Percentiles rank a stretch among this genome's conserved stretches.
Conservation (phyloP, 225 moss, liverwort and hornwort genomes). For the Pseudisothecium myosuroides region DNA sequence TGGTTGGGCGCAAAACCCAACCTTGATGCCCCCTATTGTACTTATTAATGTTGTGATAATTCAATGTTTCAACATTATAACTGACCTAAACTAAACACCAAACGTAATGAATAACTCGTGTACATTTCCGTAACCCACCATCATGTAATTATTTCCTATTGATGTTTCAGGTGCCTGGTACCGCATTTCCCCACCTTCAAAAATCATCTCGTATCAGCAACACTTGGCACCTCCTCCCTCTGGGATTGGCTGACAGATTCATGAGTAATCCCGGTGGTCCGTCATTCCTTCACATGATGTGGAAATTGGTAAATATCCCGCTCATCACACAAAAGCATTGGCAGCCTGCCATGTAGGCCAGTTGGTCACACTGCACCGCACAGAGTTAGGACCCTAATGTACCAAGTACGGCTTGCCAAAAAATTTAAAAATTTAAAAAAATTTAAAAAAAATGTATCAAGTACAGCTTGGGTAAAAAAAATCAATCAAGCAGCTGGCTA, state of each 20-base stretch:
- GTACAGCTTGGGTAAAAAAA: neutral
- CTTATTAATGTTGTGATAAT: accelerated
- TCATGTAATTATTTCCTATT: too few relatives aligned
- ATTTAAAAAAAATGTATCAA: too few relatives aligned
- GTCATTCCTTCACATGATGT: neutral
- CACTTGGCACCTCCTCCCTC: neutral
- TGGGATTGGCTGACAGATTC: neutral
- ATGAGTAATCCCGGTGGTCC: neutral
- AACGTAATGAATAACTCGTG: too few relatives aligned
- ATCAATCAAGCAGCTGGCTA: neutral
- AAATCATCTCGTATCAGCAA: neutral
- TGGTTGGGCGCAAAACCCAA: neutral
- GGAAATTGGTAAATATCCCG: neutral
- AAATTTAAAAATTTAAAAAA: too few relatives aligned
- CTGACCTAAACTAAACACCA: neutral
- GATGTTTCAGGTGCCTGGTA: neutral
- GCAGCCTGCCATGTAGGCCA: neutral
- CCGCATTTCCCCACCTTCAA: neutral
- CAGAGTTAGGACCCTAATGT: neutral
- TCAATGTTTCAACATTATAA: neutral
- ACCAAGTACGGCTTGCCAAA: too few relatives aligned
- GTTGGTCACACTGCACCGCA: neutral
- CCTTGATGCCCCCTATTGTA: too few relatives aligned
- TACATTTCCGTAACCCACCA: neutral
- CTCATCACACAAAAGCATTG: neutral